phyloP scores from a whole-genome alignment of 257 asterid species.

The Gentiana macrophylla region DNA sequence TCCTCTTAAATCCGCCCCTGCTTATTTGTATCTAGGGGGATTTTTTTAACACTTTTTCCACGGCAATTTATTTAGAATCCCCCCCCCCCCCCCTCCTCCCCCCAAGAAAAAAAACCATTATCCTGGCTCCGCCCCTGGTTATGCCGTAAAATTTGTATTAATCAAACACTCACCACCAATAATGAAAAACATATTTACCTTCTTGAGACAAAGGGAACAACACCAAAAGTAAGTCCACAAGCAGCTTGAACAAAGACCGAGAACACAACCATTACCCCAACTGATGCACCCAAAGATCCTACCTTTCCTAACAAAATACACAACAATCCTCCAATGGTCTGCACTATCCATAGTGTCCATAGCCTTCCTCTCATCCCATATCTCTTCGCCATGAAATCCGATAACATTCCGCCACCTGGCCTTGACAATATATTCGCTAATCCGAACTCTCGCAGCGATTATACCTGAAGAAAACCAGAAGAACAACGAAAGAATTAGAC shows the following conservation, averaged over 20 bases:
- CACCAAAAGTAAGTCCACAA: constrained; percentile 88
- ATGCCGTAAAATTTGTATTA: no score
- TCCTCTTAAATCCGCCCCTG: no score
- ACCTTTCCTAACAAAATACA: constrained; percentile 57
- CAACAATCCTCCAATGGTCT: constrained; percentile 56
- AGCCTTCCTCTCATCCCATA: constrained; percentile 82
- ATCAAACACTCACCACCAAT: no score
- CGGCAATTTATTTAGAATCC: no score
- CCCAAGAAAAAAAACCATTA: no score
- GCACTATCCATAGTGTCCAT: constrained; percentile 68
- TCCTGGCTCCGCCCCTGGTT: no score
- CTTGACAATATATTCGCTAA: constrained; percentile 61
- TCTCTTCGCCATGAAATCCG: constrained; percentile 47
- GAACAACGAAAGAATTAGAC: no score
- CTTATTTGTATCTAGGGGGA: no score
- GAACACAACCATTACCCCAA: constrained; percentile 57
- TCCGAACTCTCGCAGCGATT: constrained; percentile 83
- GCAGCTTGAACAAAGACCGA: constrained; percentile 84
- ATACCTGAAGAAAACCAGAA: no score
- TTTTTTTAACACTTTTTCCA: no score
- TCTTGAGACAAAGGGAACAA: constrained; percentile 71
- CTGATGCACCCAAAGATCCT: constrained; percentile 38
- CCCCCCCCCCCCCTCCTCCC: no score
- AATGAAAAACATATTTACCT: constrained; percentile 30
- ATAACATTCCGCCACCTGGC: constrained; percentile 77